phyloP scores from a whole-genome alignment of 208 protist species.

The Novymonas esmeraldas region DNA sequence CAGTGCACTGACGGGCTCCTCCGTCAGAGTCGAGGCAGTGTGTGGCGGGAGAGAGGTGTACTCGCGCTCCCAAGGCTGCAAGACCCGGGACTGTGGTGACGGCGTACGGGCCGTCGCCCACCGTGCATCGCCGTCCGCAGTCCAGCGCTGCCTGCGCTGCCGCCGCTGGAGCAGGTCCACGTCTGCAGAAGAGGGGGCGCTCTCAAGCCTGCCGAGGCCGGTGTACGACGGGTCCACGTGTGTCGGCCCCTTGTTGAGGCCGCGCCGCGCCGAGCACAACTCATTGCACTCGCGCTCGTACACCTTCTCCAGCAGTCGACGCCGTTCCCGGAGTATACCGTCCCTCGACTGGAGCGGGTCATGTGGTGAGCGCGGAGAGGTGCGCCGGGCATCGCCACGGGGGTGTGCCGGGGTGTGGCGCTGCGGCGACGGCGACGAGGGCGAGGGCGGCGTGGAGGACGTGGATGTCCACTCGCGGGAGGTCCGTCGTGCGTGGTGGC shows the following conservation, averaged over 20 bases:
- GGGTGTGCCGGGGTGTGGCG: too few species aligned
- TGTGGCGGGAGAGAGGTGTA: not conserved
- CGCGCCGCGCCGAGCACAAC: not conserved
- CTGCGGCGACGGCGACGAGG: too few species aligned
- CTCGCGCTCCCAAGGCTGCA: conserved; percentile 23
- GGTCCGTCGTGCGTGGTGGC: too few species aligned
- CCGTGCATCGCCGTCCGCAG: not conserved
- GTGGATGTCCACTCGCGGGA: not conserved
- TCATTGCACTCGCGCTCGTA: conserved; percentile 1
- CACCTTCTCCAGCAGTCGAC: conserved; percentile 5
- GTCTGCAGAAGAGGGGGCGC: not conserved
- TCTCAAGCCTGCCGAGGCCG: too few species aligned
- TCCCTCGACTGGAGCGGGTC: not conserved
- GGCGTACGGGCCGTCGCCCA: too few species aligned
- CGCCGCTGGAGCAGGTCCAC: not conserved
- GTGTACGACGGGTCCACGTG: too few species aligned
- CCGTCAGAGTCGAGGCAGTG: not conserved
- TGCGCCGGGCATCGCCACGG: too few species aligned
- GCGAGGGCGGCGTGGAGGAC: not conserved
- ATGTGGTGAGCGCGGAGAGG: too few species aligned
- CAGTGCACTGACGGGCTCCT: not conserved
- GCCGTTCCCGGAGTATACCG: not conserved
- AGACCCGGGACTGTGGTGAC: not conserved
- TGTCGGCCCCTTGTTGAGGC: not conserved
- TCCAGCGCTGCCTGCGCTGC: not conserved